Conservation (phyloP, 2,329 filamentous ascomycete species). For the Nemania sp. region DNA sequence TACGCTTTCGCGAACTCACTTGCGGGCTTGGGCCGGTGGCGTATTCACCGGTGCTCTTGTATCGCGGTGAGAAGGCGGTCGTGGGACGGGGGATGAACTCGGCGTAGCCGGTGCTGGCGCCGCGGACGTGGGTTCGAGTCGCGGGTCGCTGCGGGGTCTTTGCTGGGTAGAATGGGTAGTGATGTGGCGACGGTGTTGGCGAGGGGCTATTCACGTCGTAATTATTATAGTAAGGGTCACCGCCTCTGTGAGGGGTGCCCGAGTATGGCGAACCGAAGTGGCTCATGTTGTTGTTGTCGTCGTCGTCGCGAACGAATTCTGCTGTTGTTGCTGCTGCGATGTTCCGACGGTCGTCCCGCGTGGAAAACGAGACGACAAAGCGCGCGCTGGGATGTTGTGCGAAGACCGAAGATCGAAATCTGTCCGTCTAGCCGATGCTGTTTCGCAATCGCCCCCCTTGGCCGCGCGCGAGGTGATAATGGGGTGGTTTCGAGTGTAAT, state of each 20-base stretch:
- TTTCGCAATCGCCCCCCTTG: conserved; percentile 39
- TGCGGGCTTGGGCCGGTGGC: conserved; percentile 66
- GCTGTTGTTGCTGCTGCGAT: conserved; percentile 15
- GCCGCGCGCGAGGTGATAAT: conserved; percentile 29
- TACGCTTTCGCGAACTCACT: conserved; percentile 66
- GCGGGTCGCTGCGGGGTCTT: conserved; percentile 65
- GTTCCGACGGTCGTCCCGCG: conserved; percentile 48
- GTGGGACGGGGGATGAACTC: conserved; percentile 56
- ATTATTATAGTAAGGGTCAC: conserved; percentile 63
- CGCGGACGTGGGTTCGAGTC: conserved; percentile 64
- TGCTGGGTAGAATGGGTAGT: conserved; percentile 61
- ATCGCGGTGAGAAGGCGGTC: conserved; percentile 69
- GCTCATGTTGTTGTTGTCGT: conserved; percentile 57
- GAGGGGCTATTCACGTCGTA: conserved; percentile 66
- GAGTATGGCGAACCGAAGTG: conserved; percentile 58
- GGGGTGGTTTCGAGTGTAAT: conserved; percentile 25
- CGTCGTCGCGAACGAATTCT: conserved; percentile 44
- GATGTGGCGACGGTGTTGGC: conserved; percentile 68
- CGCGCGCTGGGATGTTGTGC: conserved; percentile 1
- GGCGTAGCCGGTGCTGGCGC: conserved; percentile 57
- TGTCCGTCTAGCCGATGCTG: background rate
- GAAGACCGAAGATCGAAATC: conserved; percentile 10
- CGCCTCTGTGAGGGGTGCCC: conserved; percentile 56
- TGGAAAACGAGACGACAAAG: conserved; percentile 8
- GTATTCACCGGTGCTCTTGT: conserved; percentile 72